These are phyloP conservation scores for Phytopythium aichiense DNA, from an alignment of 352 stramenopile genomes.

Conservation along the genomic window DNA sequence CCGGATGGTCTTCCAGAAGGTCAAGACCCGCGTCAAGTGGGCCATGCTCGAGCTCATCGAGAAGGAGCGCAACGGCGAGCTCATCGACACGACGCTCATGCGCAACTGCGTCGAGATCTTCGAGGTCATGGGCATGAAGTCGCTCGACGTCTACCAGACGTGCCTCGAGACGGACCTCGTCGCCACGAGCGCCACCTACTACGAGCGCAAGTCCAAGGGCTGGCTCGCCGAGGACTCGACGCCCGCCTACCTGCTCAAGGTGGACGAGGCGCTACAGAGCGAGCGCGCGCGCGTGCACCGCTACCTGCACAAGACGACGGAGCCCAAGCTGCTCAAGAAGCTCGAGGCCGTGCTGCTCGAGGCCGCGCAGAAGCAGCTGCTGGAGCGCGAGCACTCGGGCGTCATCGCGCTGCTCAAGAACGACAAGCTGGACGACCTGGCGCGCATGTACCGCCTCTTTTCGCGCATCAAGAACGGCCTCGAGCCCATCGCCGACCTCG, in stretches of 20 bases:
- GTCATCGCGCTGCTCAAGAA: constrained; percentile 95
- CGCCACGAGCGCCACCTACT: constrained; percentile 91
- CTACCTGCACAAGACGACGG: constrained; percentile 96
- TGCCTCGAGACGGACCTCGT: constrained; percentile 96
- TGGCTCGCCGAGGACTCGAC: constrained; percentile 98
- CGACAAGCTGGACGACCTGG: constrained; percentile 96
- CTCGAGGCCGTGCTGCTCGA: constrained; percentile 95
- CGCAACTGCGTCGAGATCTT: constrained; percentile 98
- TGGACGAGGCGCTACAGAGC: constrained; percentile 77
- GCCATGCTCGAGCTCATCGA: constrained; percentile 96
- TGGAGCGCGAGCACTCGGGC: constrained; percentile 98
- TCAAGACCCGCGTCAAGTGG: constrained; percentile 78
- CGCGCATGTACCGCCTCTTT: constrained; percentile 98
- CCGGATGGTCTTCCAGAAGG: constrained; percentile 78
- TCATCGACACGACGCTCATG: constrained; percentile 97
- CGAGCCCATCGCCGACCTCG: constrained; percentile 95
- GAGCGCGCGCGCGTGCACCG: constrained; percentile 88
- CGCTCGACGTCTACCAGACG: constrained; percentile 94
- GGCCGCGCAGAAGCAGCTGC: constrained; percentile 92
- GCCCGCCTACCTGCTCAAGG: constrained; percentile 97
- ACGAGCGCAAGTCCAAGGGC: constrained; percentile 94
- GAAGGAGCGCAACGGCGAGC: constrained; percentile 96
- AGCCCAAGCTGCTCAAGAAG: constrained; percentile 93
- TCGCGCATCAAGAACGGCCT: constrained; percentile 94
- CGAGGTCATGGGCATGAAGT: constrained; percentile 97